Evolutionary conservation across 108 stramenopile species (phyloP), one percentile per base, ranked within the genome.

Genomic region (Schizochytrium sp.): DNA sequence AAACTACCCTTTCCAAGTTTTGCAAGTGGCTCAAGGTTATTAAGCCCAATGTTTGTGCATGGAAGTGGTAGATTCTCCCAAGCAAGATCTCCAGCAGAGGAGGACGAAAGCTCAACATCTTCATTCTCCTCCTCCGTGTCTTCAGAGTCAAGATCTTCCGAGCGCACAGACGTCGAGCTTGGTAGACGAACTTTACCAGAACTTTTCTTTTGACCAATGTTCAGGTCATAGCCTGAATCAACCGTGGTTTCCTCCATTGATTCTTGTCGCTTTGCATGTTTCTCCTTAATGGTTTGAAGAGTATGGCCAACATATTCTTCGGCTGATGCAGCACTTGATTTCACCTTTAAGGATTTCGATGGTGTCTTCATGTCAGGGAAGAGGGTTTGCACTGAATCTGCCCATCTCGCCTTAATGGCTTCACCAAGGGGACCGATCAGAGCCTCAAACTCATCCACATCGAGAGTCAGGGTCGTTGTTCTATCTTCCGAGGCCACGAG

Each of bases 361-460:
- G 19, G 15, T 44, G 5, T 5, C 2, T 40, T 40, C 50, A 38
- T 38, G 15, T 55, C 76, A 2, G 76, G 76, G 3, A 83, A 83
- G 50, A 83, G 49, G 50, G 47, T 55, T 38, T 55, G 50, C 15
- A 83, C 76, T 10, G 19, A 38, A 38, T 83, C 76, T 17, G 76
- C 76, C 76, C 76, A 83, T 56, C 53, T 17, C 10, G 76, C 76
- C 76, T 83, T 83, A 53, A 83, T 83, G 50, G 53, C 47, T 38
- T 83, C 76, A 0, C 76, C n/a, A n/a, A 83, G 76, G 28, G 76
- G 53, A 10, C 76, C 76, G 47, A 83, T 42, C 50, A 83, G 53
- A 8, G 76, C n/a, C 76, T 83, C 76, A 40, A 83, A 83, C 76
- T 83, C 76, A 10, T 83, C 76, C 38, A 83, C 76, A 28, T 83